Conservation (phyloP, 1,284 basidiomycete genomes). For the Cutaneotrichosporon mucoides region DNA sequence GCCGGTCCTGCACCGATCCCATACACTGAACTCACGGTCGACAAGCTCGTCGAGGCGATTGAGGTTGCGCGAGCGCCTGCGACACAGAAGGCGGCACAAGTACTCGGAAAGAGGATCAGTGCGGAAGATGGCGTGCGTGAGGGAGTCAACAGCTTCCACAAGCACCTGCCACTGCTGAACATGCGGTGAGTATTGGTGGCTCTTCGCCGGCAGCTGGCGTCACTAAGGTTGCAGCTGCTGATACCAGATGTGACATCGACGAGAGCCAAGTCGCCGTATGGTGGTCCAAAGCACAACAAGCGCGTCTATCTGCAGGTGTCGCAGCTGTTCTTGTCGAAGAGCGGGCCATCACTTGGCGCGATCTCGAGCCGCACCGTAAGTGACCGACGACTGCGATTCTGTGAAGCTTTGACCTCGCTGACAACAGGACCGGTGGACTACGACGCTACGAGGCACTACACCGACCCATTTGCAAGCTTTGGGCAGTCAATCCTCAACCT, state of each 20-base stretch:
- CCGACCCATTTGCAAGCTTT: conserved; percentile 29
- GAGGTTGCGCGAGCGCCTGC: conserved; percentile 52
- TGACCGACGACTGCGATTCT: too few relatives aligned
- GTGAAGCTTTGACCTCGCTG: not conserved
- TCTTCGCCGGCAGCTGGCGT: too few relatives aligned
- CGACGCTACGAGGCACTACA: conserved; percentile 36
- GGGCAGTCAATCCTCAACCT: conserved; percentile 56
- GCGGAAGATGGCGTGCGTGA: conserved; percentile 56
- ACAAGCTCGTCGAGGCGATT: conserved; percentile 58
- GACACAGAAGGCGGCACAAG: conserved; percentile 54
- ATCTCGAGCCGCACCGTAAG: conserved; percentile 55
- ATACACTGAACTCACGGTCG: conserved; percentile 54
- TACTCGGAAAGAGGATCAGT: conserved; percentile 57
- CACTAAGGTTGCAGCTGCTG: too few relatives aligned
- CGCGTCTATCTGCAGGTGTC: conserved; percentile 57
- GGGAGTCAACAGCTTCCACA: conserved; percentile 59
- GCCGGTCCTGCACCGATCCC: conserved; percentile 62
- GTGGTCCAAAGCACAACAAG: conserved; percentile 57
- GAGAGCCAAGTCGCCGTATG: conserved; percentile 56
- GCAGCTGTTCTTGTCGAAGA: conserved; percentile 56
- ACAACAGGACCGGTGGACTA: conserved; percentile 57
- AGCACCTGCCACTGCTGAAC: conserved; percentile 60
- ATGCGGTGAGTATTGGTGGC: conserved; percentile 53
- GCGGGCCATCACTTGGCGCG: conserved; percentile 51
- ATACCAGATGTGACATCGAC: conserved; percentile 56